phyloP scores from a whole-genome alignment of 805 yeast species.

The Wickerhamomyces ciferrii region DNA sequence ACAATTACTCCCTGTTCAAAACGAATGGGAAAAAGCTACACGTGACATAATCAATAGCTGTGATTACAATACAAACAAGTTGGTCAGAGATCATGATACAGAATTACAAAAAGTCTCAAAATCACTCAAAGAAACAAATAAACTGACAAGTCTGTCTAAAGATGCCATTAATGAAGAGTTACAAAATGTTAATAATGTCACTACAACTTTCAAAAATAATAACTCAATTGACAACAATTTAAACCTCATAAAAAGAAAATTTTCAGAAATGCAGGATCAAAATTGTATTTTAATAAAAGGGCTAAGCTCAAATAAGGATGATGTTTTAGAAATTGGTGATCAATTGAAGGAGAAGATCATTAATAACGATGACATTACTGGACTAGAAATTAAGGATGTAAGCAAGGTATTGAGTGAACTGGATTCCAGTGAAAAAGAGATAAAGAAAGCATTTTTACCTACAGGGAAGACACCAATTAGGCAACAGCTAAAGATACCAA shows the following conservation, averaged over 20 bases:
- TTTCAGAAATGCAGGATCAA: neutral
- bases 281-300: neutral
- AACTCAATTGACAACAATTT: constrained; percentile 3
- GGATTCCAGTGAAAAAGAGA: constrained; percentile 19
- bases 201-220: constrained; percentile 5
- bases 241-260: constrained; percentile 2
- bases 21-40: constrained; percentile 17
- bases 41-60: constrained; percentile 15
- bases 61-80: constrained; percentile 10
- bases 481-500: constrained; percentile 12
- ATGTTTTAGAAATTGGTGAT: constrained; percentile 1
- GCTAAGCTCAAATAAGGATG: constrained; percentile 1
- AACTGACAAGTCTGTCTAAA: constrained; percentile 10
- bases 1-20: constrained; percentile 7
- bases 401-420: constrained; percentile 17
- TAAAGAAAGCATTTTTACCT: constrained; percentile 19
- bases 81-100: constrained; percentile 6
- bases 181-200: constrained; percentile 5
- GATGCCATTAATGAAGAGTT: constrained; percentile 14
- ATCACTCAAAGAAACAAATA: constrained; percentile 10
- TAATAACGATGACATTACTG: constrained; percentile 6
- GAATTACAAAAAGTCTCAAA: constrained; percentile 6
- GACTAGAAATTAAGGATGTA: constrained; percentile 16
- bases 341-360: constrained; percentile 6
- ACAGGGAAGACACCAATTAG: constrained; percentile 26